These are phyloP conservation scores for Yamadazyma aaseri DNA, from an alignment of 1,139 yeast genomes.

Conservation along the genomic window DNA sequence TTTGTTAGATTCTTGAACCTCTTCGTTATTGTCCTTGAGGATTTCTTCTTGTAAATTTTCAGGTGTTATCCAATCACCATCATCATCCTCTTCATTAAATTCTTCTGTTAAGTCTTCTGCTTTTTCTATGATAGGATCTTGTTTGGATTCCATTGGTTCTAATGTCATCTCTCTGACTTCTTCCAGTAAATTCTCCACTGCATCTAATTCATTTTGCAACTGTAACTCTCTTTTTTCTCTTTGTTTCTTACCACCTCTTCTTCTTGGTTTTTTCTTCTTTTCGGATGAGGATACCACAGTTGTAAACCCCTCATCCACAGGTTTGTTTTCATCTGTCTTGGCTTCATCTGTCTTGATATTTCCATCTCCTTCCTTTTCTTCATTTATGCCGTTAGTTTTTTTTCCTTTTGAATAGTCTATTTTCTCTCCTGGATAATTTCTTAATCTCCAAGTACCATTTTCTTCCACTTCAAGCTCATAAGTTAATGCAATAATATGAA, in stretches of 20 bases:
- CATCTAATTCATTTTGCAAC: conserved; percentile 24
- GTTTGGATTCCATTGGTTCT: conserved; percentile 8
- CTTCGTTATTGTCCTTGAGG: conserved; percentile 58
- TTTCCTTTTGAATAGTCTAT: conserved; percentile 14
- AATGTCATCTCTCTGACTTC: conserved; percentile 2
- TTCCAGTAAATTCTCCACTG: conserved; percentile 8
- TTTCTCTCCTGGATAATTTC: conserved; percentile 70
- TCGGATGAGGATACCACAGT: conserved; percentile 6
- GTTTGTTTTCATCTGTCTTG: conserved; percentile 23
- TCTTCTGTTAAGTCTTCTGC: conserved; percentile 32
- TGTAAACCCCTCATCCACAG: conserved; percentile 4
- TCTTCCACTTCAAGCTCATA: conserved; percentile 79
- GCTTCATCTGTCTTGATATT: conserved; percentile 15
- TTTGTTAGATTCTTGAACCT: conserved; percentile 28
- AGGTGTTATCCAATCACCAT: conserved; percentile 95
- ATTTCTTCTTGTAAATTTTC: conserved; percentile 74
- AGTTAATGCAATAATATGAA: conserved; percentile 87
- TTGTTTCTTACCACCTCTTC: conserved; percentile 66
- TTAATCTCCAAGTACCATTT: conserved; percentile 68
- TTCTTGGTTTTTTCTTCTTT: conserved; percentile 42
- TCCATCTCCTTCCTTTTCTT: conserved; percentile 8
- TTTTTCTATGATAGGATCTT: neutral
- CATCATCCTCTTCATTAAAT: conserved; percentile 64
- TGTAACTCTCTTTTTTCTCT: conserved; percentile 53
- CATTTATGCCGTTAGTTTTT: conserved; percentile 6